These are phyloP conservation scores for Penicillium sp. DNA, from an alignment of 2,329 filamentous ascomycete species.

Conservation along the genomic window DNA sequence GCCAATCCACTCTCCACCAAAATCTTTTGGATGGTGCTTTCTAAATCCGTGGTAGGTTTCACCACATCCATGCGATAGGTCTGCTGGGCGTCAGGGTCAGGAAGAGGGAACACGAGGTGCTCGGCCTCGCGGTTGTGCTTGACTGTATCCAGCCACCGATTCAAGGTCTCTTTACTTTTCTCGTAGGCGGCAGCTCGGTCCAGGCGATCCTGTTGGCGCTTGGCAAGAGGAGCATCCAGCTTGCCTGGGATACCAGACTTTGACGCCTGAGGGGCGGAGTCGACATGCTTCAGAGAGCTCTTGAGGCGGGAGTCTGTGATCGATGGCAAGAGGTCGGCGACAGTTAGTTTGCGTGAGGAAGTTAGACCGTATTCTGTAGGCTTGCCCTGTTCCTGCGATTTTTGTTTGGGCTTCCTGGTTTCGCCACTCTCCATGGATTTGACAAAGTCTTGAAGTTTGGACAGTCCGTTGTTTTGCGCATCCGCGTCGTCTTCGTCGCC, in stretches of 20 bases:
- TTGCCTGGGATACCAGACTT: conserved; percentile 62
- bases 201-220: conserved; percentile 79
- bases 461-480: conserved; percentile 52
- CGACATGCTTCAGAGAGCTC: conserved; percentile 73
- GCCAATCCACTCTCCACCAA: conserved; percentile 81
- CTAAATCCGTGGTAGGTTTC: conserved; percentile 73
- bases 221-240: conserved; percentile 76
- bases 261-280: conserved; percentile 45
- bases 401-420: conserved; percentile 32
- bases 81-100: conserved; percentile 63
- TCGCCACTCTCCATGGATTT: conserved; percentile 57
- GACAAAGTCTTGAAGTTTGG: conserved; percentile 66
- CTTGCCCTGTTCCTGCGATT: conserved; percentile 59
- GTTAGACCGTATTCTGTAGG: conserved; percentile 59
- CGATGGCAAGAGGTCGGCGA: conserved; percentile 71
- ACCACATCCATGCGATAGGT: conserved; percentile 56
- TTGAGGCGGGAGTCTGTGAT: conserved; percentile 73
- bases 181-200: conserved; percentile 80
- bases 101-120: conserved; percentile 81
- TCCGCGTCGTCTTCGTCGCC: conserved; percentile 54
- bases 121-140: conserved; percentile 91
- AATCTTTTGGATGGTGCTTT: conserved; percentile 81
- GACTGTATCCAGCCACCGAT: conserved; percentile 91
- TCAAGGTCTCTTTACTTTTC: conserved; percentile 86
- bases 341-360: conserved; percentile 64